Base-by-base conservation (phyloP, 768 basidiomycete species). In the Kwoniella dejecticola region DNA sequence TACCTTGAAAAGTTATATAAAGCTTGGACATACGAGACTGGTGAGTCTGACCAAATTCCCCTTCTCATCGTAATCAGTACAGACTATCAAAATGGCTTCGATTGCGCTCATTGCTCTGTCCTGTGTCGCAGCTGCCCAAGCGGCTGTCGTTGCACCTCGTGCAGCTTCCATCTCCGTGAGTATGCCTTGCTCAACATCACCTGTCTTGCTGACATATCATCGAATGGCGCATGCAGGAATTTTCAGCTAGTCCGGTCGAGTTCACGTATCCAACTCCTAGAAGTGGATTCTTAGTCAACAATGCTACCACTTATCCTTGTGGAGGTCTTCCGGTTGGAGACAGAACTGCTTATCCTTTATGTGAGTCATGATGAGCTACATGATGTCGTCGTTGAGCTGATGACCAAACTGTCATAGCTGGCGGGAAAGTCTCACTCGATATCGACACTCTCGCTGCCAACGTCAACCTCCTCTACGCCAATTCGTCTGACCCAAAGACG, bases 381-480 rank as follows among this genome's bases (percentile, higher is more conserved):
- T n/a, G n/a, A n/a, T n/a, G n/a, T n/a, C n/a, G n/a, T n/a, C n/a
- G n/a, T n/a, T n/a, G n/a, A n/a, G n/a, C n/a, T n/a, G n/a, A n/a
- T n/a, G n/a, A n/a, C n/a, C n/a, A n/a, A n/a, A n/a, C n/a, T n/a
- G n/a, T 17, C 38, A 13, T 36, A 66, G 64, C 52, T 31, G 71
- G 69, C 13, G 64, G 69, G 10, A 57, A 73, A 26, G 42, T 73
- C 40, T 46, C 64, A 3, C 63, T 73, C 23, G 52, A 47, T 15
- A 62, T 63, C 12, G 59, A 38, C 7, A 64, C 67, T 29, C 56
- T 65, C 24, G 53, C 52, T 4, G 24, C 53, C 48, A 53, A 67
- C 45, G 52, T 73, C 58, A 66, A 68, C 53, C 17, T 72, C 44
- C 44, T 63, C 33, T 67, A 63, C 52, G 52, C 65, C 21, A 59